These are phyloP conservation scores for Coemansia umbellata DNA, from an alignment of 192 early-diverging fungal genomes.

Conservation along the genomic window DNA sequence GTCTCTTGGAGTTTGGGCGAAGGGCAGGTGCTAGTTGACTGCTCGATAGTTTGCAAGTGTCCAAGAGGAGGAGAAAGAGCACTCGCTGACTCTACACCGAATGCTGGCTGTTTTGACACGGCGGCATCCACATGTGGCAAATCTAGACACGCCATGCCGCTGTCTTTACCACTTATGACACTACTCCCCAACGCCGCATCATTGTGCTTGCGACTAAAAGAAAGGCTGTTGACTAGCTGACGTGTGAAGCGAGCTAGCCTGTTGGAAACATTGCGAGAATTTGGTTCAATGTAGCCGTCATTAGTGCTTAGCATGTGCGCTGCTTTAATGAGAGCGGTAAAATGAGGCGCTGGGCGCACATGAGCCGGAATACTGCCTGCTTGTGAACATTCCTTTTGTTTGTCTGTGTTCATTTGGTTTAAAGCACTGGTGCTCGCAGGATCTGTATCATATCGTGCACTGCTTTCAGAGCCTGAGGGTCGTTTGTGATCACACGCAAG, in stretches of 20 bases:
- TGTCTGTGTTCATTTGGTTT: no score
- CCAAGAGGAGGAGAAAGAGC: neutral
- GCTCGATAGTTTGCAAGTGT: no score
- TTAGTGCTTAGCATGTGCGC: slow-evolving; percentile 12
- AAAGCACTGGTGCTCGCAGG: neutral
- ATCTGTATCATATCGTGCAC: neutral
- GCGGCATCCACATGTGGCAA: no score
- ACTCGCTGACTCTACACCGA: neutral
- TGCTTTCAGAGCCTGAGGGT: neutral
- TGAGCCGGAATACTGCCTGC: neutral
- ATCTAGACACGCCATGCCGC: no score
- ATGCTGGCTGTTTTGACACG: neutral
- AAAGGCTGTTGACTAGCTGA: slow-evolving; percentile 14
- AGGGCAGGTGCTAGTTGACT: no score
- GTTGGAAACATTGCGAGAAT: slow-evolving; percentile 6
- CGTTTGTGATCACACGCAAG: neutral
- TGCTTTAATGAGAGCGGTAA: slow-evolving; percentile 12
- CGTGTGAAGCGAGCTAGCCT: slow-evolving; percentile 30
- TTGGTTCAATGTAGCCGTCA: neutral
- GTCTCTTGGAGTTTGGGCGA: no score
- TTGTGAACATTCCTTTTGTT: neutral
- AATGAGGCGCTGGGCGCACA: neutral
- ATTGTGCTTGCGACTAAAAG: slow-evolving; percentile 3
- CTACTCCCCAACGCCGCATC: neutral
- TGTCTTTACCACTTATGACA: neutral